A percentile compares a stretch with the other conserved stretches of the same genome.
phyloP scores from a whole-genome alignment of 192 early-diverging fungal species.

The Coemansia sp. region DNA sequence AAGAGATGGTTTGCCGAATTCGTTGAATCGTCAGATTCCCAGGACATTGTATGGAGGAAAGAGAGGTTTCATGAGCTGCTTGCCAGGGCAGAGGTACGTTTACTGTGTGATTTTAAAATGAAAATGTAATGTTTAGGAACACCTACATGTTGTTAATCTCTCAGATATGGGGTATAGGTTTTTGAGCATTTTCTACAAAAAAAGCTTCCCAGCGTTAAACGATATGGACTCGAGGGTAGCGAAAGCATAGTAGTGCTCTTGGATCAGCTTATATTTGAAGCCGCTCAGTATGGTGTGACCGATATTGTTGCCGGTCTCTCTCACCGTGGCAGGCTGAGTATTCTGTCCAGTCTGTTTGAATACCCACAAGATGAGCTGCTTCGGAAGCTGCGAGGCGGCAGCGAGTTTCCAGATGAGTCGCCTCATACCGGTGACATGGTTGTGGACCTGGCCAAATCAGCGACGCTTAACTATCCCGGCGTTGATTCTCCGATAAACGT shows the following conservation, averaged over 20 bases:
- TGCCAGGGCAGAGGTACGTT: conserved; percentile 29
- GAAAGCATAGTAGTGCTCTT: conserved; percentile 92
- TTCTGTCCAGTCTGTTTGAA: conserved; percentile 79
- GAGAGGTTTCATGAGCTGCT: conserved; percentile 61
- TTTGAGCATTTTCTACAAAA: conserved; percentile 97
- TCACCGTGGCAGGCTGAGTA: conserved; percentile 89
- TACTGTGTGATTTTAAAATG: background rate
- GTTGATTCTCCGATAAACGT: conserved; percentile 58
- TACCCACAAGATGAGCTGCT: conserved; percentile 77
- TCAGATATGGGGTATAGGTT: conserved; percentile 39
- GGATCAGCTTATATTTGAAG: conserved; percentile 73
- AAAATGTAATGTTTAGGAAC: background rate
- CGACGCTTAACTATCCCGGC: conserved; percentile 63
- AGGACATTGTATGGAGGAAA: conserved; percentile 51
- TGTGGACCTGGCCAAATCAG: conserved; percentile 77
- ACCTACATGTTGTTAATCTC: background rate
- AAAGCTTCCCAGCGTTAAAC: conserved; percentile 89
- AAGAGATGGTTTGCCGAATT: conserved; percentile 81
- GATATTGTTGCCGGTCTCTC: conserved; percentile 88
- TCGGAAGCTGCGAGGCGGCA: conserved; percentile 87
- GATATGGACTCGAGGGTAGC: conserved; percentile 95
- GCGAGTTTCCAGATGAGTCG: conserved; percentile 78
- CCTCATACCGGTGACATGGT: conserved; percentile 83
- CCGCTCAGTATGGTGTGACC: conserved; percentile 59
- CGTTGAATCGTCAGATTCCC: conserved; percentile 62